Percentiles rank a stretch among this genome's conserved stretches.
Evolutionary conservation across 345 rosid genomes (phyloP).

Genomic region (Mallotus nudiflorus): DNA sequence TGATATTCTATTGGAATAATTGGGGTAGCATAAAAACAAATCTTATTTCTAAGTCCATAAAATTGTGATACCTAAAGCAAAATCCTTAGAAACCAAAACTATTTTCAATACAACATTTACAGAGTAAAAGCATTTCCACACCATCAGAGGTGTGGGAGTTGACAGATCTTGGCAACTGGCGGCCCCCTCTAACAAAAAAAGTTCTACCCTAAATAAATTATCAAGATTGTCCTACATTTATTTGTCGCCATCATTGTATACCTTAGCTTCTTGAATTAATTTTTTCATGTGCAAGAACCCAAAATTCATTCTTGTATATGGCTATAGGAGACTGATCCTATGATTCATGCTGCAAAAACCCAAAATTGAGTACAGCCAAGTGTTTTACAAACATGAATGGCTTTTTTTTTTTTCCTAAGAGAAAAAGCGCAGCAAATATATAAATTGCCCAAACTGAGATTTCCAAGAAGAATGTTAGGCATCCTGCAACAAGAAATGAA

Average conservation of each 20-base stretch:
- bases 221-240: conserved; percentile 25
- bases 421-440: neutral
- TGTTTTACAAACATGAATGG: conserved; percentile 29
- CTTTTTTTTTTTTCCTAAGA: neutral
- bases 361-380: conserved; percentile 21
- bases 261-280: too few relatives aligned
- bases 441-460: conserved; percentile 6
- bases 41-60: too few relatives aligned
- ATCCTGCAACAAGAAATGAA: conserved; percentile 19
- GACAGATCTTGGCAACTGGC: neutral
- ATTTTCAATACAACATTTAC: conserved; percentile 8
- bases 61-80: neutral
- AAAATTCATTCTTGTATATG: too few relatives aligned
- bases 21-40: too few relatives aligned
- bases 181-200: neutral
- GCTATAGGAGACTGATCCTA: conserved; percentile 19
- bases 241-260: conserved; percentile 21
- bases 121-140: neutral
- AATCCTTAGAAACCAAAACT: neutral
- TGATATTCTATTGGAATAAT: too few relatives aligned
- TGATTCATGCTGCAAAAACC: conserved; percentile 10
- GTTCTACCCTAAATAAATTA: conserved; percentile 5
- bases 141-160: neutral
- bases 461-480: conserved; percentile 1
- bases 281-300: neutral